Conservation (phyloP, 148 eudicot species). For the Cornus controversa region DNA sequence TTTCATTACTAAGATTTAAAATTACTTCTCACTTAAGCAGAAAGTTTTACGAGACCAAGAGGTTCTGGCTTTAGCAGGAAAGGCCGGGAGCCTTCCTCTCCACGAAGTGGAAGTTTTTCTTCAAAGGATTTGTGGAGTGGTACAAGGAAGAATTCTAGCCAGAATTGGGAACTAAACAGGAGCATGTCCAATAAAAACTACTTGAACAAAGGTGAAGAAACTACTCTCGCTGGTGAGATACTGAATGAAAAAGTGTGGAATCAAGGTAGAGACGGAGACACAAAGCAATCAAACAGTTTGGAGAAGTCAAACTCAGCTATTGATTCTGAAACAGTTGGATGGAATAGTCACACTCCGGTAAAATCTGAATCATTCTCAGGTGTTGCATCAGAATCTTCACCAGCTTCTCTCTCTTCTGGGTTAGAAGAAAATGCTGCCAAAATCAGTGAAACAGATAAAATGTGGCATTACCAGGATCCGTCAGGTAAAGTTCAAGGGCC, state of each 20-base stretch:
- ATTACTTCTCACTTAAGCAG: constrained; percentile 39
- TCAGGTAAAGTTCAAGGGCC: constrained; percentile 93
- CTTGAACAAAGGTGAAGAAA: constrained; percentile 47
- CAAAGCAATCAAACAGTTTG: constrained; percentile 25
- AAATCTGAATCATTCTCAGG: constrained; percentile 34
- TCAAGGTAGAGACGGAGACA: constrained; percentile 40
- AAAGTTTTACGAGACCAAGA: constrained; percentile 38
- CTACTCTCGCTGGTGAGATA: constrained; percentile 26
- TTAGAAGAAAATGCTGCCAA: constrained; percentile 37
- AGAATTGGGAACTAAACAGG: constrained; percentile 51
- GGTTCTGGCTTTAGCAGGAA: constrained; percentile 54
- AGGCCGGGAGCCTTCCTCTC: constrained; percentile 59
- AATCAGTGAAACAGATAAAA: constrained; percentile 62
- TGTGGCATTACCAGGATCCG: constrained; percentile 91
- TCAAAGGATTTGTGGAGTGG: constrained; percentile 64
- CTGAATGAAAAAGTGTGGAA: constrained; percentile 44
- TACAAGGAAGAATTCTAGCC: constrained; percentile 41
- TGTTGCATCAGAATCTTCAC: constrained; percentile 38
- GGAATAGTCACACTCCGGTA: constrained; percentile 27
- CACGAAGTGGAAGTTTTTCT: constrained; percentile 52
- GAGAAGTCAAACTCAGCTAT: constrained; percentile 42
- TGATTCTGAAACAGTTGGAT: constrained; percentile 28
- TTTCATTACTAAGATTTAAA: background rate
- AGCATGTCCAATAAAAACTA: constrained; percentile 41
- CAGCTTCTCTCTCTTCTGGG: constrained; percentile 28